Base-by-base conservation (phyloP, 768 basidiomycete genomes). In the Kwoniella dejecticola region DNA sequence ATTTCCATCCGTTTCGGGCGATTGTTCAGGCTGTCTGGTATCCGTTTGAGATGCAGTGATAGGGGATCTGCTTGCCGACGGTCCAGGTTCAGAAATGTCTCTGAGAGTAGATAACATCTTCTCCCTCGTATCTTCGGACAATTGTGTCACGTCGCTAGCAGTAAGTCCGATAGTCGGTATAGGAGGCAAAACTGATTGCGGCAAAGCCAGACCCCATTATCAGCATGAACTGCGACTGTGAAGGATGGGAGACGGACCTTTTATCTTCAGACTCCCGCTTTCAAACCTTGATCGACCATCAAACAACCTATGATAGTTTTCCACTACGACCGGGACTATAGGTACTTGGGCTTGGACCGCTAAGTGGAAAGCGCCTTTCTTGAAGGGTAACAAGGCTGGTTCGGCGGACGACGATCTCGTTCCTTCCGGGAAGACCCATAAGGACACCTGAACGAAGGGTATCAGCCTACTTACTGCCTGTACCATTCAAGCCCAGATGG, bases 311-410 rank as follows among this genome's bases (percentile, higher is more conserved):
- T 90, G 90, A 77, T 98, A 99, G 78, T 97, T 97, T 81, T 98
- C 92, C 52, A 87, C 86, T 2, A 98, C 88, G 52, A 99, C 84
- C 5, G 96, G 95, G 29, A 90, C 84, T 71, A 99, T 88, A 5
- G 96, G 95, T 46, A 98, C 84, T 60, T 68, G 86, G 12, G 91
- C 87, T 79, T 93, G 88, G 24, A 98, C 84, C 27, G 96, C 96
- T 50, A 97, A 84, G 76, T 98, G 93, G 83, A 98, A 98, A 2
- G 92, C 94, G 40, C 96, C 96, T 79, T 97, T 99, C 83, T 99
- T 99, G 82, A 99, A 88, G 2, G 91, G 88, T 4, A 89, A 82
- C 76, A 99, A 80, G 30, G 85, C 83, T 7, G 88, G 84, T 30
- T 82, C 80, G 63, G 87, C 82, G 21, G 83, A 83, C 59, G 84